Base-by-base conservation (phyloP, 371 early-diverging fungal genomes). In the Actinomortierella wolfii region DNA sequence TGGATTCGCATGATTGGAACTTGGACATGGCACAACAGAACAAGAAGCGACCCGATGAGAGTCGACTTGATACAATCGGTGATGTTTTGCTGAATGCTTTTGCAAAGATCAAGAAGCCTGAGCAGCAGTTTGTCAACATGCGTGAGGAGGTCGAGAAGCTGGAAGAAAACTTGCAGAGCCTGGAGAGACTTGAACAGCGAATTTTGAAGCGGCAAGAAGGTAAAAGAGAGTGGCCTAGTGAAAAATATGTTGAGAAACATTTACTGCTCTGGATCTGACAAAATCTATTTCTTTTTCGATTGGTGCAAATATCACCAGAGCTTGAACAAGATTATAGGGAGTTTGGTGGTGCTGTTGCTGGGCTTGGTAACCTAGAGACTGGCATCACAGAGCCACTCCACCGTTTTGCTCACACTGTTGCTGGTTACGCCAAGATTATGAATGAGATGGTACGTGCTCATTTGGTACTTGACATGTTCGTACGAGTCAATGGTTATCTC, bases 11-110 rank as follows among this genome's bases (percentile, higher is more conserved):
- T 26, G 92, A 95, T 57, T 91, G 91, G 87, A 68, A 28, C 29
- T 75, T 85, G 81, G 86, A 87, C 52, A 76, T 80, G 67, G 82
- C 84, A 13, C 80, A 82, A 0, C 61, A 63, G 39, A 69, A 57
- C 40, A 74, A 69, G 65, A 67, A 57, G 56, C 67, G 57, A 46
- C 57, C 57, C 71, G 83, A 87, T 42, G 82, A 88, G 59, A 83
- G 88, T 25, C 90, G 94, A 17, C 79, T 97, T 71, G 97, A 97
- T 52, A 88, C 86, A 47, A 75, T 97, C 28, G 87, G 94, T n/a
- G 97, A 97, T 75, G 88, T 85, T 3, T 61, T 97, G 20, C 56
- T 97, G 18, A 97, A 96, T 69, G 93, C 95, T 13, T 95, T 96
- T 68, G 80, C 91, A 24, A 96, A 94, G 79, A 88, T 96, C 51